These are phyloP conservation scores for Saturnispora gosingensis DNA, from an alignment of 805 yeast species.

Conservation along the genomic window DNA sequence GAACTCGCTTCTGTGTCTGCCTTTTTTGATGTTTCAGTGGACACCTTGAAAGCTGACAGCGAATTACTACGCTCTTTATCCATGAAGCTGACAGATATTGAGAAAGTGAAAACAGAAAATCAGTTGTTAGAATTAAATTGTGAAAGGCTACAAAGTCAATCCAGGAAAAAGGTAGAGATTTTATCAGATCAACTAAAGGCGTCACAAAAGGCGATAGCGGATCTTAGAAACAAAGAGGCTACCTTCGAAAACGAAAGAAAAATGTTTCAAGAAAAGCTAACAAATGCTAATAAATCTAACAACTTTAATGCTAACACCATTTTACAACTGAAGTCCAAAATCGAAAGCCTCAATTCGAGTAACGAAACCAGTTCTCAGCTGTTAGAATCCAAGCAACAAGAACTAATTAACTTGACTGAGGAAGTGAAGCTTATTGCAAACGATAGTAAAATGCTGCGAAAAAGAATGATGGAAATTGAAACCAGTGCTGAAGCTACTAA, in stretches of 20 bases:
- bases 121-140: constrained; percentile 30
- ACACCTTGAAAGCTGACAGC: constrained; percentile 16
- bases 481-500: constrained; percentile 24
- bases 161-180: constrained; percentile 25
- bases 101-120: constrained; percentile 31
- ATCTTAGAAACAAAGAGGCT: constrained; percentile 16
- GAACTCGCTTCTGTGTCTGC: constrained; percentile 23
- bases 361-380: constrained; percentile 28
- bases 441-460: constrained; percentile 34
- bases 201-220: constrained; percentile 18
- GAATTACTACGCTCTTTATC: constrained; percentile 22
- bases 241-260: constrained; percentile 17
- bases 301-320: constrained; percentile 7
- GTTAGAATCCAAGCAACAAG: constrained; percentile 30
- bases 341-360: constrained; percentile 18
- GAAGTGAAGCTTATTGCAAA: constrained; percentile 34
- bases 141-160: constrained; percentile 32
- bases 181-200: constrained; percentile 25
- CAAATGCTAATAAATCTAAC: neutral
- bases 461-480: constrained; percentile 31
- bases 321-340: constrained; percentile 11
- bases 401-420: constrained; percentile 28
- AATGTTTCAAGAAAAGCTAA: constrained; percentile 10
- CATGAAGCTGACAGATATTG: constrained; percentile 26
- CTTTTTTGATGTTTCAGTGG: constrained; percentile 26